Evolutionary conservation across 1,139 yeast species (phyloP).

Genomic region (Debaryomyces nepalensis): DNA sequence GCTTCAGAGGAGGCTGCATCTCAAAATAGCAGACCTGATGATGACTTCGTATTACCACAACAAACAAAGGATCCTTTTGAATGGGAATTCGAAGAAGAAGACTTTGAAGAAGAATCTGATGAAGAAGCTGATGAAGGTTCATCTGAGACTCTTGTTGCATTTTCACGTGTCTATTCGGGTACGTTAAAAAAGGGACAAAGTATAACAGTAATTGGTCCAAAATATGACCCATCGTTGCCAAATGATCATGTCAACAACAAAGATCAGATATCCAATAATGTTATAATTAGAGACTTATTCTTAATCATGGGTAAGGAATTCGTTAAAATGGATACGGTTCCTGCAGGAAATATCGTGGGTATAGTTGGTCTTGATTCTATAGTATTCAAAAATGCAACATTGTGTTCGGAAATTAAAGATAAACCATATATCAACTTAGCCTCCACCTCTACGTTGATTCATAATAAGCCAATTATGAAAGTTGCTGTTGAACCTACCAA

Average conservation of each 20-base stretch:
- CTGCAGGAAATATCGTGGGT: constrained; percentile 96
- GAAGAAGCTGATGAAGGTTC: constrained; percentile 49
- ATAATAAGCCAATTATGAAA: constrained; percentile 81
- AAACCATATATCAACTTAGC: constrained; percentile 74
- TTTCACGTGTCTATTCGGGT: constrained; percentile 90
- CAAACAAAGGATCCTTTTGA: constrained; percentile 44
- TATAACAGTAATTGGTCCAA: constrained; percentile 80
- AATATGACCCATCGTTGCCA: constrained; percentile 75
- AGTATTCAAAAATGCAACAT: constrained; percentile 84
- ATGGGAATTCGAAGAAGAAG: constrained; percentile 51
- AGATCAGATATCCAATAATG: constrained; percentile 50
- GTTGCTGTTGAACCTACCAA: constrained; percentile 94
- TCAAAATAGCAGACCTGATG: constrained; percentile 28
- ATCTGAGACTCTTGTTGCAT: constrained; percentile 76
- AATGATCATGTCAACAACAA: constrained; percentile 43
- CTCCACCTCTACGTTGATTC: constrained; percentile 58
- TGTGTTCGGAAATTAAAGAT: constrained; percentile 52
- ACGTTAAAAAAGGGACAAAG: constrained; percentile 74
- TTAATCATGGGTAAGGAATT: constrained; percentile 93
- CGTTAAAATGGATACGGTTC: constrained; percentile 75
- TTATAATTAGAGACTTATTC: constrained; percentile 67
- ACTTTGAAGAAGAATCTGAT: constrained; percentile 42
- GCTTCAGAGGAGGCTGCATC: constrained; percentile 65
- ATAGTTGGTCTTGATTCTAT: constrained; percentile 87
- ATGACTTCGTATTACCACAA: constrained; percentile 37